Conservation (phyloP, 371 early-diverging fungal species). For the Catenaria anguillulae region DNA sequence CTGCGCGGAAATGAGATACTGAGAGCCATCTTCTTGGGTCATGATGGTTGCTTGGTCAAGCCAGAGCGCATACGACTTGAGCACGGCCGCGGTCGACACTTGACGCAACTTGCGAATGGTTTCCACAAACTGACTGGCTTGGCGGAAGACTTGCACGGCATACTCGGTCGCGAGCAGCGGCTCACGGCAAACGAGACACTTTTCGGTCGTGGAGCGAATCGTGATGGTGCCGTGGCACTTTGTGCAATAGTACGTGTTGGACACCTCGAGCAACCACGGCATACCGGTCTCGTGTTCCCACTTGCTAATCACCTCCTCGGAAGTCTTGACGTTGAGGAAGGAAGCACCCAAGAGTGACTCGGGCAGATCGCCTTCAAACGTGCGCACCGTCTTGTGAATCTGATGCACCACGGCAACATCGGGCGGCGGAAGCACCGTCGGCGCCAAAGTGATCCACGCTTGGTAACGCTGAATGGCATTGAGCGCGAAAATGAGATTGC, state of each 20-base stretch:
- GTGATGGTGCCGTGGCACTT: background rate
- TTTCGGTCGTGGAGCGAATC: background rate
- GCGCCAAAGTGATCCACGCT: background rate
- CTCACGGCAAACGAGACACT: background rate
- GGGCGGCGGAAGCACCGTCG: background rate
- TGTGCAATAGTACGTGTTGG: background rate
- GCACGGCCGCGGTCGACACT: background rate
- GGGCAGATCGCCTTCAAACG: background rate
- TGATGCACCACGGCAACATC: background rate
- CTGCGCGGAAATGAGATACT: background rate
- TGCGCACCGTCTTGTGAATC: background rate
- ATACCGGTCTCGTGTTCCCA: background rate
- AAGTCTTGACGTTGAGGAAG: background rate
- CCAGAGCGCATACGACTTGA: background rate
- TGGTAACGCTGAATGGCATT: conserved; percentile 1
- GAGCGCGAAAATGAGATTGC: background rate
- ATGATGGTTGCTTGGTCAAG: background rate
- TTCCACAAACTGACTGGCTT: background rate
- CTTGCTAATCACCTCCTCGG: background rate
- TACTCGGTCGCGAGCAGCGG: background rate
- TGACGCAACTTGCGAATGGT: background rate
- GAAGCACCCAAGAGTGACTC: background rate
- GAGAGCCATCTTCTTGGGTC: background rate
- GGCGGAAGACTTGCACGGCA: background rate
- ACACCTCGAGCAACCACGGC: background rate